Conservation (phyloP, 306 rosid species). For the Hippophae tibetana region DNA sequence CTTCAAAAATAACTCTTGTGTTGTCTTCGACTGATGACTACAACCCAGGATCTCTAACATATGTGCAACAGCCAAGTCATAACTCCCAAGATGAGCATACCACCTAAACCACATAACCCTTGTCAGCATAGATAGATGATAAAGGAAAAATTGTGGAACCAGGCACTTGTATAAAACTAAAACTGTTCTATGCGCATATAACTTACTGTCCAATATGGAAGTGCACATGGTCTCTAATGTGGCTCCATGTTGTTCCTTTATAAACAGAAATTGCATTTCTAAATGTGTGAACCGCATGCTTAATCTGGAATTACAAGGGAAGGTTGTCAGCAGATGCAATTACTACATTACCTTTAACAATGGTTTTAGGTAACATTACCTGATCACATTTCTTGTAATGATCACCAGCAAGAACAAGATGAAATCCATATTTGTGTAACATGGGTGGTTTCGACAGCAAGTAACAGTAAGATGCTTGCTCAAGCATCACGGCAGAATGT, state of each 20-base stretch:
- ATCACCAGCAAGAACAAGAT: conserved; percentile 98
- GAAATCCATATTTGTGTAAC: conserved; percentile 93
- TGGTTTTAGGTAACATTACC: conserved; percentile 36
- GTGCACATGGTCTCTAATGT: conserved; percentile 84
- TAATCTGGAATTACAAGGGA: conserved; percentile 43
- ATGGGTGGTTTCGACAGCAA: conserved; percentile 80
- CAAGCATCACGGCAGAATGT: conserved; percentile 94
- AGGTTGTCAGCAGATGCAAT: conserved; percentile 14
- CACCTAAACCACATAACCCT: conserved; percentile 50
- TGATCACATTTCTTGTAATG: conserved; percentile 88
- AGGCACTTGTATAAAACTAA: conserved; percentile 2
- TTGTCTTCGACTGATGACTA: conserved; percentile 87
- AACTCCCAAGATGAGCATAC: conserved; percentile 85
- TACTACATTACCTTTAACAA: conserved; percentile 4
- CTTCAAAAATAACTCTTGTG: conserved; percentile 66
- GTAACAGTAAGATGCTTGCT: conserved; percentile 97
- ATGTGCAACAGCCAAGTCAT: conserved; percentile 77
- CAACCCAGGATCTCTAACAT: conserved; percentile 76
- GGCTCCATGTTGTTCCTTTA: conserved; percentile 76
- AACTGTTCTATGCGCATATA: conserved; percentile 16
- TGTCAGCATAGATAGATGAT: conserved; percentile 5
- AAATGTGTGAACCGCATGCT: conserved; percentile 92
- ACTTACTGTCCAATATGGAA: conserved; percentile 96
- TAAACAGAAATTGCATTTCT: conserved; percentile 73
- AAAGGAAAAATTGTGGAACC: neutral